A percentile compares a stretch with the other conserved stretches of the same genome.
These are phyloP conservation scores for Cladorrhinum sp. DNA, from an alignment of 2,329 filamentous ascomycete species.

Conservation along the genomic window DNA sequence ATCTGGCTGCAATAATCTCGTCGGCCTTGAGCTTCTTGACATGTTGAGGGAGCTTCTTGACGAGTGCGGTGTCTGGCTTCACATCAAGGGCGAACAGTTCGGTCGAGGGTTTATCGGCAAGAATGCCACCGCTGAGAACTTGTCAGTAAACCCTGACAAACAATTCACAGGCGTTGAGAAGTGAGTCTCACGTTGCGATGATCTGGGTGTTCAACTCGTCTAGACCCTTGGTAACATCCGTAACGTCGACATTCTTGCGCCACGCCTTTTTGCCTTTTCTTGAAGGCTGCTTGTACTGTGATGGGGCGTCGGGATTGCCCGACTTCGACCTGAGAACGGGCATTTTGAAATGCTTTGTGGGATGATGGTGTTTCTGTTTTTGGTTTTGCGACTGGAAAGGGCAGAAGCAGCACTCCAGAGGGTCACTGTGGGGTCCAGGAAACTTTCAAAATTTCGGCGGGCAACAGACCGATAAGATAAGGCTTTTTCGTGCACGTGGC, in stretches of 20 bases:
- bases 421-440: constrained; percentile 17
- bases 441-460: constrained; percentile 22
- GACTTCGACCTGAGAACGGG: constrained; percentile 49
- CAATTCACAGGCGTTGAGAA: neutral
- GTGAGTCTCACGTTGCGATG: constrained; percentile 68
- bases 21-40: constrained; percentile 82
- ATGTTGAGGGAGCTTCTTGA: constrained; percentile 50
- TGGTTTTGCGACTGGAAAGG: neutral
- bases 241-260: constrained; percentile 96
- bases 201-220: constrained; percentile 84
- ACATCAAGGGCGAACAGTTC: constrained; percentile 85
- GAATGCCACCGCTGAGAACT: constrained; percentile 62
- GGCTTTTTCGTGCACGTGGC: constrained; percentile 1
- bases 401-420: constrained; percentile 1
- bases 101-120: constrained; percentile 77
- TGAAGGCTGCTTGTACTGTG: constrained; percentile 82
- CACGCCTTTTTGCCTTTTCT: constrained; percentile 98
- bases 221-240: constrained; percentile 78
- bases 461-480: constrained; percentile 22
- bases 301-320: constrained; percentile 60
- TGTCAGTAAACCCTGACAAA: neutral
- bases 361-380: neutral
- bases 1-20: constrained; percentile 84
- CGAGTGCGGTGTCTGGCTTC: constrained; percentile 57
- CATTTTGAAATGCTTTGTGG: constrained; percentile 38